Percentiles rank a stretch among this genome's conserved stretches.
These are phyloP conservation scores for Parafenestella ontariensis DNA, from an alignment of 2,329 filamentous ascomycete species.

Conservation along the genomic window DNA sequence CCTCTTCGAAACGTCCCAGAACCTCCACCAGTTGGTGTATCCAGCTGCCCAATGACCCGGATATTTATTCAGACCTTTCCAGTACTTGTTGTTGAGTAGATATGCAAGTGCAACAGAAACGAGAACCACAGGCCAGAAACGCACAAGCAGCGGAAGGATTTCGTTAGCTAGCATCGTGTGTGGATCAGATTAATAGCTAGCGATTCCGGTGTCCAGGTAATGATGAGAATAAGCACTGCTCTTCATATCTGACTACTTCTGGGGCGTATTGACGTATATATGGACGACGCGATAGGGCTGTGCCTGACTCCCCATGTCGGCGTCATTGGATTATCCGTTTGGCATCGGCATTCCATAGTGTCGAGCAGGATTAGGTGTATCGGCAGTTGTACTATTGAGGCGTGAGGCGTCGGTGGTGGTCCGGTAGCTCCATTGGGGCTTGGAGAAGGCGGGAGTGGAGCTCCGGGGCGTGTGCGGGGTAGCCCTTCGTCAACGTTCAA, in stretches of 20 bases:
- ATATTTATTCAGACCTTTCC: constrained; percentile 70
- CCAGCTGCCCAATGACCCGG: constrained; percentile 75
- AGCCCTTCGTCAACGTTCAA: constrained; percentile 7
- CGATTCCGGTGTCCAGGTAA: constrained; percentile 18
- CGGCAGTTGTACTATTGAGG: constrained; percentile 24
- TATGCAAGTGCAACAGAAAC: constrained; percentile 39
- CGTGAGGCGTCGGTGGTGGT: constrained; percentile 15
- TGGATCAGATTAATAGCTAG: constrained; percentile 7
- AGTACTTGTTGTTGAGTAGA: constrained; percentile 55
- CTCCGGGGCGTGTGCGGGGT: constrained; percentile 18
- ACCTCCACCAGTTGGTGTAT: constrained; percentile 76
- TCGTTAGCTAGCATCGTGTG: constrained; percentile 47
- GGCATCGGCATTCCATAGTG: constrained; percentile 7
- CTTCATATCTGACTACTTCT: constrained; percentile 7
- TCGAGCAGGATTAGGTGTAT: constrained; percentile 13
- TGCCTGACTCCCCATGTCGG: not conserved
- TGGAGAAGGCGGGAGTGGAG: constrained; percentile 12
- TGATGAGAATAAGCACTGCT: constrained; percentile 4
- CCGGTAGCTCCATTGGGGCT: constrained; percentile 17
- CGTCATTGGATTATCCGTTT: constrained; percentile 1
- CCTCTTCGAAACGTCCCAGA: constrained; percentile 70
- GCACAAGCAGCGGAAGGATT: constrained; percentile 40
- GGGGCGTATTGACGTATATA: constrained; percentile 14
- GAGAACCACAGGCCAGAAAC: constrained; percentile 54
- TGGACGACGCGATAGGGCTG: constrained; percentile 4